Conservation (phyloP, 768 basidiomycete species). For the Glaciozyma martinii region DNA sequence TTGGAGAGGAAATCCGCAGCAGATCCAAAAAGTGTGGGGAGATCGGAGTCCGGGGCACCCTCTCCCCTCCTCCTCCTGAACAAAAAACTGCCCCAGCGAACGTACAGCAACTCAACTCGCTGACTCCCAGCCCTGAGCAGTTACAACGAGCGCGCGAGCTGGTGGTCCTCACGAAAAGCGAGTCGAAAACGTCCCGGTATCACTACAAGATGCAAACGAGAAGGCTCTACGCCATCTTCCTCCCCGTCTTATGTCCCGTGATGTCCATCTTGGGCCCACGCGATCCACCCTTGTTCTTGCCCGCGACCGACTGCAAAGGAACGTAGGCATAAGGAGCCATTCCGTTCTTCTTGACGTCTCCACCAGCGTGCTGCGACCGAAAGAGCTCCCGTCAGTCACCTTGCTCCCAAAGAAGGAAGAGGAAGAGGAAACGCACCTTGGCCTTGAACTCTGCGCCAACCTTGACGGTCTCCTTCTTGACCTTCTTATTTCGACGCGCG, state of each 20-base stretch:
- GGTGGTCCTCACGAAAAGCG: no score
- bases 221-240: background rate
- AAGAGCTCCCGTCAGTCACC: background rate
- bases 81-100: no score
- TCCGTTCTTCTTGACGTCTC: conserved; percentile 79
- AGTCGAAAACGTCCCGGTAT: no score
- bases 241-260: conserved; percentile 23
- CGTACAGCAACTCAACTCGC: no score
- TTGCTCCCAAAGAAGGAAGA: conserved; percentile 23
- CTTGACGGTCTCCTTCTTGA: conserved; percentile 46
- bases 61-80: no score
- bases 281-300: conserved; percentile 37
- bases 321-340: conserved; percentile 85
- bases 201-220: no score
- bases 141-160: no score
- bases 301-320: conserved; percentile 57
- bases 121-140: no score
- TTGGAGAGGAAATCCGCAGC: no score
- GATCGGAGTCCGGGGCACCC: no score
- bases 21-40: no score
- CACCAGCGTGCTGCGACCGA: conserved; percentile 87
- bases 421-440: conserved; percentile 56
- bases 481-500: conserved; percentile 44
- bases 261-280: conserved; percentile 24
- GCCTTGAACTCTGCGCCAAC: conserved; percentile 89